These are phyloP conservation scores for Dothidotthia symphoricarpi DNA, from an alignment of 2,329 filamentous ascomycete species.

Conservation along the genomic window DNA sequence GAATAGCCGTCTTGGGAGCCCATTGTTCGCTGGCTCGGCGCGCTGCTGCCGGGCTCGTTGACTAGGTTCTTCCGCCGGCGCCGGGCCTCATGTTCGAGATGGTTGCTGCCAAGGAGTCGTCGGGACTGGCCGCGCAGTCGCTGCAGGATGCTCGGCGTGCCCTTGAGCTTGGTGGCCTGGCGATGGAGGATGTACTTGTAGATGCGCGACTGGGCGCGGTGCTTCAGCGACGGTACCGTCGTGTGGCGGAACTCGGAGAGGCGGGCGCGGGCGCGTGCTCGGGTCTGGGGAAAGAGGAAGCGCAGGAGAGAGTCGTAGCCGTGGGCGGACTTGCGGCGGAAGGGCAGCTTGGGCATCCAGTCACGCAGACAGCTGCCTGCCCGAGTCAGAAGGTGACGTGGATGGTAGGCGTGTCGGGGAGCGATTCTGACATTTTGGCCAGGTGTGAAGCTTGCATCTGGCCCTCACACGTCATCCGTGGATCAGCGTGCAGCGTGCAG, in stretches of 20 bases:
- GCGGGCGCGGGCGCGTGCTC: conserved; percentile 62
- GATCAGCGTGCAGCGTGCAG: conserved; percentile 2
- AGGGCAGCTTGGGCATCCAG: conserved; percentile 38
- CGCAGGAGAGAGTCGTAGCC: conserved; percentile 52
- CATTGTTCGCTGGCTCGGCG: conserved; percentile 25
- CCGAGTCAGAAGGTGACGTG: too few species aligned
- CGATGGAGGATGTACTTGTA: conserved; percentile 70
- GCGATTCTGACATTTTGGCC: background rate
- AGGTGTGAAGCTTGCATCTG: conserved; percentile 8
- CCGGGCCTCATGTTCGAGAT: conserved; percentile 36
- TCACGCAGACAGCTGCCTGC: conserved; percentile 1
- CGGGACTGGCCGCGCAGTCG: conserved; percentile 36
- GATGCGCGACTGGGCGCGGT: conserved; percentile 70
- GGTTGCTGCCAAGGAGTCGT: conserved; percentile 23
- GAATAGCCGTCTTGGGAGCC: conserved; percentile 40
- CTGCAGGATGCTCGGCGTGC: conserved; percentile 30
- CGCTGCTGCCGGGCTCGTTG: conserved; percentile 18
- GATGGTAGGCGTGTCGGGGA: conserved; percentile 3
- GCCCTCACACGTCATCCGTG: conserved; percentile 16
- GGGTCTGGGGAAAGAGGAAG: conserved; percentile 66
- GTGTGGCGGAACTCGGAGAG: conserved; percentile 72
- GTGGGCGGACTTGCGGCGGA: conserved; percentile 33
- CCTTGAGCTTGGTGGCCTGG: conserved; percentile 46
- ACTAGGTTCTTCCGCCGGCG: conserved; percentile 34
- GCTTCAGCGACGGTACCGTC: conserved; percentile 68